A percentile compares a stretch with the other conserved stretches of the same genome.
Evolutionary conservation across 164 flowering plant genomes (phyloP).

Genomic region (Protea cynaroides): DNA sequence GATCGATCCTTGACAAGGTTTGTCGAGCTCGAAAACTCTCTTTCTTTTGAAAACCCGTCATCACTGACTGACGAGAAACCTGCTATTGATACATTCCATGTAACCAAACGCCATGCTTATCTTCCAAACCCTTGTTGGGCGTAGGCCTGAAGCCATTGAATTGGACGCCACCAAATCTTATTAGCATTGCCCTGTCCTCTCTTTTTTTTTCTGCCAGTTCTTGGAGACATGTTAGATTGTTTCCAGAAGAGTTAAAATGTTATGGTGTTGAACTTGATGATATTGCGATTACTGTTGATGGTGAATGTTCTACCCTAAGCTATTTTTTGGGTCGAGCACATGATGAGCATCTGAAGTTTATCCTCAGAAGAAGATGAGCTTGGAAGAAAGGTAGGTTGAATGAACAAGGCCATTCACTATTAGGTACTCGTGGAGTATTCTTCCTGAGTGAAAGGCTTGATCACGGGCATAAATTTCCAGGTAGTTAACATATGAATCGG

Average conservation of each 20-base stretch:
- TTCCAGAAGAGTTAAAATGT: too few species aligned
- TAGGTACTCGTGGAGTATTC: constrained; percentile 49
- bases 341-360: constrained; percentile 33
- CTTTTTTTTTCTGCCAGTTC: too few species aligned
- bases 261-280: too few species aligned
- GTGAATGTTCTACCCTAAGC: too few species aligned
- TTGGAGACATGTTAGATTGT: too few species aligned
- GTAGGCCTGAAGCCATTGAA: constrained; percentile 66
- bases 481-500: constrained; percentile 24
- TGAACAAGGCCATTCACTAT: constrained; percentile 39
- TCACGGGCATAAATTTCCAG: constrained; percentile 31
- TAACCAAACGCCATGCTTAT: constrained; percentile 49
- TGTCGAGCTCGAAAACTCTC: constrained; percentile 43
- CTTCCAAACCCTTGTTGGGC: constrained; percentile 38
- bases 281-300: too few species aligned
- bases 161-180: constrained; percentile 72
- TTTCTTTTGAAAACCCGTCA: constrained; percentile 47
- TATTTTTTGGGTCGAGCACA: constrained; percentile 72
- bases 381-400: constrained; percentile 41
- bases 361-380: constrained; percentile 53
- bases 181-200: too few species aligned
- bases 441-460: constrained; percentile 35
- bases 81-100: constrained; percentile 74
- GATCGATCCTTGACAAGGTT: constrained; percentile 65
- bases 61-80: constrained; percentile 58